These are phyloP conservation scores for Primulina tabacum DNA, from an alignment of 257 asterid genomes.

Conservation along the genomic window DNA sequence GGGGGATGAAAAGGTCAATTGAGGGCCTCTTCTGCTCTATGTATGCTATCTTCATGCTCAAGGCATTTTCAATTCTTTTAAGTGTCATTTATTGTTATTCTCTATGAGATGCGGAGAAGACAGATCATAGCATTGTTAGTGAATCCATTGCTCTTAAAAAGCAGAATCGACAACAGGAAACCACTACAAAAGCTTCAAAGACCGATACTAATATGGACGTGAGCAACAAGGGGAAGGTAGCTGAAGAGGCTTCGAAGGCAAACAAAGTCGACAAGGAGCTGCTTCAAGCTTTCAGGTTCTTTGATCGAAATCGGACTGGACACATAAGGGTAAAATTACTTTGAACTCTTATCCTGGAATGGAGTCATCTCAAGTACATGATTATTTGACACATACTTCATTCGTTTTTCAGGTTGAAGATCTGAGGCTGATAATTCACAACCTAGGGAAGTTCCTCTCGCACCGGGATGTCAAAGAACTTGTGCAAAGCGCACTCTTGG, in stretches of 20 bases:
- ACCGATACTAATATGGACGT: conserved; percentile 23
- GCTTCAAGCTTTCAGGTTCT: conserved; percentile 95
- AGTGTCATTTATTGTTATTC: conserved; percentile 17
- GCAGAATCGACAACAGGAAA: conserved; percentile 36
- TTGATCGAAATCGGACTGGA: conserved; percentile 89
- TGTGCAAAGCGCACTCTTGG: conserved; percentile 80
- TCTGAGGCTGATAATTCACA: conserved; percentile 78
- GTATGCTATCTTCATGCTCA: background rate
- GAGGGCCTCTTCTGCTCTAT: background rate
- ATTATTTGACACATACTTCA: conserved; percentile 9
- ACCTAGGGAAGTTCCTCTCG: conserved; percentile 74
- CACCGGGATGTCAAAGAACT: conserved; percentile 93
- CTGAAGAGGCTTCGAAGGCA: conserved; percentile 41
- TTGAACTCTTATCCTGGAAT: background rate
- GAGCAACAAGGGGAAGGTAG: conserved; percentile 39
- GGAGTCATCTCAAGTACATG: background rate
- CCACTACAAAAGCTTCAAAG: conserved; percentile 33
- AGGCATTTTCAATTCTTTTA: background rate
- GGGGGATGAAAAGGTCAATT: conserved; percentile 2
- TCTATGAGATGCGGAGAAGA: conserved; percentile 34
- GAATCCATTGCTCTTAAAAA: conserved; percentile 28
- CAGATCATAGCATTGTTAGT: conserved; percentile 32
- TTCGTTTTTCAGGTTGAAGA: conserved; percentile 73
- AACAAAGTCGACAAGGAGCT: conserved; percentile 60
- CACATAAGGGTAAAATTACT: conserved; percentile 62